Conservation (phyloP, 371 early-diverging fungal species). For the Neoconidiobolus thromboides region DNA sequence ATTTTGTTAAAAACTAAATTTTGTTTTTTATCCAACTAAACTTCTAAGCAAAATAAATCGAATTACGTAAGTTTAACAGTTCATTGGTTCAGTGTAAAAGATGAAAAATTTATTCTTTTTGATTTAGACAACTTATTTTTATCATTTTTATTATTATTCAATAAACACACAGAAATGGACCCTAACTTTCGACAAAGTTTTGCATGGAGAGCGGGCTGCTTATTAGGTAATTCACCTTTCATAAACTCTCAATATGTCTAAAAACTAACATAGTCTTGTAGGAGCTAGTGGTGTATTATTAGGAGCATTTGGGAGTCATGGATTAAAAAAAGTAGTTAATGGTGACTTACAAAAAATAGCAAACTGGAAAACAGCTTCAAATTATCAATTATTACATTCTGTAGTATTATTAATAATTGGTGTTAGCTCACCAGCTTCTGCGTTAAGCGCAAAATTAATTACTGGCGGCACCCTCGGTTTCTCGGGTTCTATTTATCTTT, state of each 20-base stretch:
- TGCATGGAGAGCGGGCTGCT: not conserved
- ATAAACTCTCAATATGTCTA: not conserved
- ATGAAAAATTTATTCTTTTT: not conserved
- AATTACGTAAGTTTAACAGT: too few species aligned
- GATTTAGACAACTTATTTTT: not conserved
- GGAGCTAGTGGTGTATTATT: constrained; percentile 47
- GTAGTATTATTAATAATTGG: constrained; percentile 27
- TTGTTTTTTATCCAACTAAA: too few species aligned
- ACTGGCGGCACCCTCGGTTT: constrained; percentile 40
- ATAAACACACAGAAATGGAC: not conserved
- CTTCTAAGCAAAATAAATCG: too few species aligned
- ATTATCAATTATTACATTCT: constrained; percentile 49
- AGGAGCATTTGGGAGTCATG: constrained; percentile 62
- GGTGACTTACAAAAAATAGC: constrained; percentile 27
- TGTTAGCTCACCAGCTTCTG: constrained; percentile 14
- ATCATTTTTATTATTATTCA: not conserved
- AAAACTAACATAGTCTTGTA: constrained; percentile 6
- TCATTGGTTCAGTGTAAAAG: too few species aligned
- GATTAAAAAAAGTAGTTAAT: constrained; percentile 37
- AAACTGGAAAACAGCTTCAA: constrained; percentile 41
- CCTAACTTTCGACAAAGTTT: not conserved
- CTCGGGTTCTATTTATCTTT: constrained; percentile 38
- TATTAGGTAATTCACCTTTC: not conserved
- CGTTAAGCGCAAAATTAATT: constrained; percentile 24
- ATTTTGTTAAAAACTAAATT: too few species aligned